Evolutionary conservation across 352 stramenopile species (phyloP), one percentile per base, ranked within the genome.

Genomic region (Pythium scleroteichum): DNA sequence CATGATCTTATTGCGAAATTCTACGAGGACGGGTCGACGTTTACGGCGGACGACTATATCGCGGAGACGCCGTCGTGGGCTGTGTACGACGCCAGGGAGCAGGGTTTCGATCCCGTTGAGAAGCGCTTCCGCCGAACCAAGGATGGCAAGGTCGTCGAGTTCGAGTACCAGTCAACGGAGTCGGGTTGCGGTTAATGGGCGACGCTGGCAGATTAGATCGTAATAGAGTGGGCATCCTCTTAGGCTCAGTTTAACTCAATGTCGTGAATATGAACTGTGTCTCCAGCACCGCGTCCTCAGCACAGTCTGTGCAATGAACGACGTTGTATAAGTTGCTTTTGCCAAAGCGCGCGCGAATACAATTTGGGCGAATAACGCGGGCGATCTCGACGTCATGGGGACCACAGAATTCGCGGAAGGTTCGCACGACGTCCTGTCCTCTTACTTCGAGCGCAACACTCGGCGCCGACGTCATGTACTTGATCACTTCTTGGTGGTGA

Each of bases 101-200:
- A 98, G 64, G 97, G 97, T 1, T 99, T 99, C 59, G 96, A 99
- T 78, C 97, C 97, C 3, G 85, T 94, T 17, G 97, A 99, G 63
- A 97, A 76, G 20, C 87, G 90, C 24, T 96, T 94, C 73, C 82
- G 84, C 40, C 84, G 86, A 61, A 87, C 86, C 26, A 95, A 92
- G 66, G 82, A 95, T 62, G 86, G 86, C 50, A 95, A 93, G 59
- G 80, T 95, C 23, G 81, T 92, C 61, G 82, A 95, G 70, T 90
- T 92, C 29, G 69, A 80, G 49, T 95, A 94, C 69, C 72, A 90
- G 59, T 86, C 82, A 26, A 92, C 82, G 7, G 85, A 92, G 66
- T 94, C 85, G 19, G 85, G 82, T 53, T 94, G 85, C 61, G 85
- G 85, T 13, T 13, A 48, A 17, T n/a, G n/a, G n/a, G n/a, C n/a